Evolutionary conservation across 352 stramenopile genomes (phyloP), one percentile per base, ranked within the genome.

Genomic region (Pythium vanterpoolii): DNA sequence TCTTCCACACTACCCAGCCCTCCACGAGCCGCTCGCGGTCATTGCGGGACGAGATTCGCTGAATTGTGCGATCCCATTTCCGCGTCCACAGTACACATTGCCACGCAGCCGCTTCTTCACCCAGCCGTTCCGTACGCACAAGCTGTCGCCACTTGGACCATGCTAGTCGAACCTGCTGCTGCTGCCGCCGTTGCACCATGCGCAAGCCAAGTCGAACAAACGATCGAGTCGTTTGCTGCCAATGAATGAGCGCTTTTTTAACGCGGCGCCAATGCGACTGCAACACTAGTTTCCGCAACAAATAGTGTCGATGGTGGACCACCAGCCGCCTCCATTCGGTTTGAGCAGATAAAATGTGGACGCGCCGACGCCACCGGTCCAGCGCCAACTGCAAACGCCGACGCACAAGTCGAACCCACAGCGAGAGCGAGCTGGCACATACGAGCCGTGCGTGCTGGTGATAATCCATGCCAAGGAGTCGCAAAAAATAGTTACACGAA

Each of bases 221-320:
- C 24, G 19, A 43, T 3, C 47, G 40, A 46, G 42, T 52, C 4
- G 50, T 26, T 7, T 31, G 26, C 18, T 21, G 2, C 56, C 56
- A 64, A 1, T 21, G 36, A 23, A 19, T 14, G 28, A 58, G 52
- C 28, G 56, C 47, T 18, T 28, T 14, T 7, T 28, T 19, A 4
- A 57, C 23, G 19, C 16, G 24, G n/a, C 38, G 46, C 56, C 56
- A 64, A 19, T 49, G 54, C 4, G 14, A 24, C 24, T 27, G n/a
- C 0, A 64, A 21, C 9, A 64, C 19, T 14, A 64, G 47, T 30
- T 57, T 64, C 4, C 56, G 56, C 47, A 64, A 23, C 27, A 52
- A 39, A 44, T 58, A 64, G n/a, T 18, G 26, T 10, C 34, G 55
- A 21, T 62, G 55, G 3, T 54, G 6, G 18, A 31, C 21, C 27